These are phyloP conservation scores for Boletus reticuloceps DNA, from an alignment of 768 basidiomycete genomes.

Conservation along the genomic window DNA sequence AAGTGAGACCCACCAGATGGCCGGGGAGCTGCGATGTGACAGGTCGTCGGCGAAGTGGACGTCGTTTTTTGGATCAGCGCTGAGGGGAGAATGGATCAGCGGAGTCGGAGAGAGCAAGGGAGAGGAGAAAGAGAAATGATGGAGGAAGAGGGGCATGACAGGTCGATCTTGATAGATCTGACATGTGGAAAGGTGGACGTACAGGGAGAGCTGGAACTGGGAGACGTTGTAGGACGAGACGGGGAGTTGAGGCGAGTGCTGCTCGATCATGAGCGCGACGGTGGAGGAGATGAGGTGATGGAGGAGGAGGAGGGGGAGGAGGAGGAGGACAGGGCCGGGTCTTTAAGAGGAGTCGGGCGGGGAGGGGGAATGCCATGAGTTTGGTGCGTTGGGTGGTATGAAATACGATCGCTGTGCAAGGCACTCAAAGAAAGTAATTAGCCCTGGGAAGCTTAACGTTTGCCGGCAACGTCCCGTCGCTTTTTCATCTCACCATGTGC, in stretches of 20 bases:
- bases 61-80: slow-evolving; percentile 42
- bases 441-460: slow-evolving; percentile 34
- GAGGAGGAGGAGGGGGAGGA: slow-evolving; percentile 1
- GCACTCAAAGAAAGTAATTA: slow-evolving; percentile 31
- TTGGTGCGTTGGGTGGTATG: slow-evolving; percentile 14
- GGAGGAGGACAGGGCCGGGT: slow-evolving; percentile 7
- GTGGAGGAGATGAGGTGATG: no score
- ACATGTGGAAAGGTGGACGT: slow-evolving; percentile 31
- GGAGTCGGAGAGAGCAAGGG: neutral
- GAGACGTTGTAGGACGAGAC: slow-evolving; percentile 61
- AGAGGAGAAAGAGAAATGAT: slow-evolving; percentile 1
- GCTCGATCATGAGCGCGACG: slow-evolving; percentile 54
- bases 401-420: slow-evolving; percentile 36
- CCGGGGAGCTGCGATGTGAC: slow-evolving; percentile 45
- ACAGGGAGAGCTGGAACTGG: slow-evolving; percentile 62
- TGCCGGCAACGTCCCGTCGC: slow-evolving; percentile 31
- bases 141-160: slow-evolving; percentile 16
- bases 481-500: slow-evolving; percentile 29
- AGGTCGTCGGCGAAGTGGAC: slow-evolving; percentile 44
- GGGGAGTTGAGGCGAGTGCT: slow-evolving; percentile 38
- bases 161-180: slow-evolving; percentile 31
- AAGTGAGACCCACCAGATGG: slow-evolving; percentile 41
- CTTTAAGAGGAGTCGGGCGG: slow-evolving; percentile 19
- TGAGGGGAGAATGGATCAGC: slow-evolving; percentile 16
- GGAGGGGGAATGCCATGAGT: slow-evolving; percentile 1